Conservation (phyloP, 352 stramenopile species). For the Phytophthora europaea region DNA sequence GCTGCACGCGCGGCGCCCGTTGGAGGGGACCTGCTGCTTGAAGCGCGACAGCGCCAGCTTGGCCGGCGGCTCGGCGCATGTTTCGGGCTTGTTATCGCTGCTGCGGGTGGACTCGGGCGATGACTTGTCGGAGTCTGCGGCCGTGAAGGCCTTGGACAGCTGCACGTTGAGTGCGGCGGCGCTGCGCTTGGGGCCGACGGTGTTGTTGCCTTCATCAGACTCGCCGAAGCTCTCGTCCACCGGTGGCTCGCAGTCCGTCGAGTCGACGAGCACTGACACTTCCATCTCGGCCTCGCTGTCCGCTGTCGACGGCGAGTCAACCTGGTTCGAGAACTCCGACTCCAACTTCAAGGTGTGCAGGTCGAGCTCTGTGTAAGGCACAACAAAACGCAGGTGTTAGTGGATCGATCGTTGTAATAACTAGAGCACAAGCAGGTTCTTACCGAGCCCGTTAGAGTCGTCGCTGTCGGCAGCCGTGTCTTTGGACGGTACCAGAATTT, state of each 20-base stretch:
- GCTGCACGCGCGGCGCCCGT: constrained; percentile 26
- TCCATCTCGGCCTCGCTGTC: constrained; percentile 19
- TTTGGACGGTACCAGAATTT: constrained; percentile 1
- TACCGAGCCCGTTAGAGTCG: constrained; percentile 24
- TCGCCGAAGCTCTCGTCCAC: constrained; percentile 8
- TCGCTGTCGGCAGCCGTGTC: constrained; percentile 10
- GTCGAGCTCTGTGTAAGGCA: constrained; percentile 36
- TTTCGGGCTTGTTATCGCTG: constrained; percentile 24
- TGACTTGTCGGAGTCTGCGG: constrained; percentile 20
- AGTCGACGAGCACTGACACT: constrained; percentile 8
- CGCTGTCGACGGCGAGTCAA: constrained; percentile 36
- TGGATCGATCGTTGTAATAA: neutral
- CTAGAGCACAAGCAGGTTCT: neutral
- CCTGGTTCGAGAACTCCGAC: constrained; percentile 65
- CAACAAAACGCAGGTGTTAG: neutral
- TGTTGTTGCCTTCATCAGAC: constrained; percentile 36
- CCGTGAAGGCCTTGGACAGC: constrained; percentile 30
- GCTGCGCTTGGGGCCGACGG: constrained; percentile 6
- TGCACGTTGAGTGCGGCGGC: neutral
- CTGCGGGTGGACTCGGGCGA: constrained; percentile 26
- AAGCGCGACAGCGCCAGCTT: constrained; percentile 52
- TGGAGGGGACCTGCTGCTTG: constrained; percentile 66
- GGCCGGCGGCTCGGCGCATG: constrained; percentile 10
- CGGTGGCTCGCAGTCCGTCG: constrained; percentile 25
- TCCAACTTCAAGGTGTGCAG: constrained; percentile 31